Conservation (phyloP, 148 eudicot species). For the Tetragonia tetragonoides region DNA sequence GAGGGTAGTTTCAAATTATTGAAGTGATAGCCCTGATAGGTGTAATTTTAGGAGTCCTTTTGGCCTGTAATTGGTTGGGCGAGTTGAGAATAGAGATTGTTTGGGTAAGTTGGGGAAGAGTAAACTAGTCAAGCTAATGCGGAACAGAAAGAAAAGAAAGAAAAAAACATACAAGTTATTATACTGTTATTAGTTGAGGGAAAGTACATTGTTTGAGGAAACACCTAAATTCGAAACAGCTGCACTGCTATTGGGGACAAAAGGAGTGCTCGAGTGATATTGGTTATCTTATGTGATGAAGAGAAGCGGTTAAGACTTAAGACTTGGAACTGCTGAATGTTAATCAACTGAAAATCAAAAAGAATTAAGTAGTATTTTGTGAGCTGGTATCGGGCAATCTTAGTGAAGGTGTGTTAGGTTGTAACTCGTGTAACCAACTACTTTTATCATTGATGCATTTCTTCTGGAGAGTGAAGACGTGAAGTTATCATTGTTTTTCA, state of each 20-base stretch:
- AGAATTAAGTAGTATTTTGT: too few species aligned
- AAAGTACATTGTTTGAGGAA: background rate
- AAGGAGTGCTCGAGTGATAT: background rate
- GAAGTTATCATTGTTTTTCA: background rate
- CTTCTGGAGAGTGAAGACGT: background rate
- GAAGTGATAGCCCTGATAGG: too few species aligned
- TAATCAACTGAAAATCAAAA: too few species aligned
- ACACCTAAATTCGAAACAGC: background rate
- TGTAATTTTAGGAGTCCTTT: too few species aligned
- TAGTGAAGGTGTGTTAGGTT: background rate
- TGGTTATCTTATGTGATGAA: background rate
- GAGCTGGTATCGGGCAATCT: background rate
- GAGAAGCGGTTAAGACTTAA: too few species aligned
- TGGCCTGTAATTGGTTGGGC: too few species aligned
- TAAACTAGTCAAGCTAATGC: too few species aligned
- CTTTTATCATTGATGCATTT: background rate
- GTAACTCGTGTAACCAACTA: background rate
- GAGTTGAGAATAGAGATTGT: background rate
- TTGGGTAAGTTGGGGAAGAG: background rate
- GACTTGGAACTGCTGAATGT: too few species aligned
- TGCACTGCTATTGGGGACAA: background rate
- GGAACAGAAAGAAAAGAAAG: too few species aligned
- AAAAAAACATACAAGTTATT: too few species aligned
- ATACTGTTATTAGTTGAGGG: too few species aligned
- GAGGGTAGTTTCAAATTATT: too few species aligned